A percentile compares a stretch with the other conserved stretches of the same genome.
Conservation (phyloP, 139 green algal species). For the Raphidocelis subcapitata region DNA sequence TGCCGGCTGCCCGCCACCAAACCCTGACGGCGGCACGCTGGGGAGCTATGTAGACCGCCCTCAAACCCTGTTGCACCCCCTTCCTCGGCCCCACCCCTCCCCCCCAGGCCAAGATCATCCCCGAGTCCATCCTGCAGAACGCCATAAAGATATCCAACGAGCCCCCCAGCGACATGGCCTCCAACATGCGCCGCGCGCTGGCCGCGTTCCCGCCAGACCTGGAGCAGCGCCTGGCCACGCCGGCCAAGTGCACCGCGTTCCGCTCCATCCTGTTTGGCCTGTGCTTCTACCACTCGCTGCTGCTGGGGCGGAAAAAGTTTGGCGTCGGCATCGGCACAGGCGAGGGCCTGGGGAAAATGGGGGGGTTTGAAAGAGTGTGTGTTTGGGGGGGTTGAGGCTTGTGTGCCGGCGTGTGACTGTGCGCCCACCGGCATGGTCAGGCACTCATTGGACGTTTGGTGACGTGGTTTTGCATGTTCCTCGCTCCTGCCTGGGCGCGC, state of each 20-base stretch:
- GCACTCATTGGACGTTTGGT: too few relatives aligned
- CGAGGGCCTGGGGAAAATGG: neutral
- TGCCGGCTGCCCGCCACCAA: too few relatives aligned
- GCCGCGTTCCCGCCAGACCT: conserved; percentile 69
- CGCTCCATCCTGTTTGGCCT: conserved; percentile 80
- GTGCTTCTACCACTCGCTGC: conserved; percentile 91
- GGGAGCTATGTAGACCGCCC: too few relatives aligned
- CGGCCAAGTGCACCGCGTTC: conserved; percentile 70
- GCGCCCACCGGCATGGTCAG: too few relatives aligned
- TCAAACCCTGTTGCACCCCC: too few relatives aligned
- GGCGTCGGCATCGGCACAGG: conserved; percentile 77
- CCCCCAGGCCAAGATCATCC: conserved; percentile 73
- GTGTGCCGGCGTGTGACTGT: too few relatives aligned
- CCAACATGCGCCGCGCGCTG: conserved; percentile 76
- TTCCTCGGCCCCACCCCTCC: neutral
- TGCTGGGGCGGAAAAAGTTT: conserved; percentile 90
- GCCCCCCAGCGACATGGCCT: conserved; percentile 83
- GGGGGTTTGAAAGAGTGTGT: too few relatives aligned
- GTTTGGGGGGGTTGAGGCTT: too few relatives aligned
- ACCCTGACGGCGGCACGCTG: too few relatives aligned
- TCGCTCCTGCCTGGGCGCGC: too few relatives aligned
- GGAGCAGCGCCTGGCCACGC: conserved; percentile 54
- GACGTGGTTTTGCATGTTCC: too few relatives aligned
- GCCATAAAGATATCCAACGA: conserved; percentile 87
- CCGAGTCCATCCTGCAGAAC: conserved; percentile 72